Evolutionary conservation across 208 protist species (phyloP).

Genomic region (Trypanosoma conorhini): DNA sequence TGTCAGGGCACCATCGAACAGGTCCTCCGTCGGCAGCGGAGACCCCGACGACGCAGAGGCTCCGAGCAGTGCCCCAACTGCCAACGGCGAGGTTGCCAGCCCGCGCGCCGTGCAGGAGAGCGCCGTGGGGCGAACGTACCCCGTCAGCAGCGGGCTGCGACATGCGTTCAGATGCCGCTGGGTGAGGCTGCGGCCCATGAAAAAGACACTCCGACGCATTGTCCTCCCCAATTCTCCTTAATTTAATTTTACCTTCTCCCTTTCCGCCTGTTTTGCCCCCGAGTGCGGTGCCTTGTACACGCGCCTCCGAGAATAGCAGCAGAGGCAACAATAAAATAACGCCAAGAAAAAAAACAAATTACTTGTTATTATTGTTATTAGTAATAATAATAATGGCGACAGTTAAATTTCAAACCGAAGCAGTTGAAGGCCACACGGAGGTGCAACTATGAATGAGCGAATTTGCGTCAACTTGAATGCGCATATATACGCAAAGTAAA

Average conservation of each 20-base stretch:
- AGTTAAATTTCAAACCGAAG: not conserved
- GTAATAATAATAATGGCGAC: not conserved
- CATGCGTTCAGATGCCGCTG: slow-evolving; percentile 81
- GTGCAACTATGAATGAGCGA: not conserved
- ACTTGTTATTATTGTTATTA: not conserved
- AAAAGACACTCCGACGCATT: slow-evolving; percentile 84
- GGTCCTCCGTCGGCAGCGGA: slow-evolving; percentile 25
- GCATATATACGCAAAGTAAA: not conserved
- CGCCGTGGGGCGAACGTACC: slow-evolving; percentile 71
- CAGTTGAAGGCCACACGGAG: not conserved
- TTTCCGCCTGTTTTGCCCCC: not conserved
- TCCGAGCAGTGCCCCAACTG: slow-evolving; percentile 33
- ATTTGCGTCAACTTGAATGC: not conserved
- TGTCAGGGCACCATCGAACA: slow-evolving; percentile 40
- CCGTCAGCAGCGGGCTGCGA: slow-evolving; percentile 74
- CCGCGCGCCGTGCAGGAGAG: slow-evolving; percentile 44
- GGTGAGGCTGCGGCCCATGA: slow-evolving; percentile 84
- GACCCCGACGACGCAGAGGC: slow-evolving; percentile 22
- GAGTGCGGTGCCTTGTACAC: not conserved
- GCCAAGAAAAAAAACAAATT: slow-evolving; percentile 10
- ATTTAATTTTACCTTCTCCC: not conserved
- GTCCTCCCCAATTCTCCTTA: not conserved
- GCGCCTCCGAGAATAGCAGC: not conserved
- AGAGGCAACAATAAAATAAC: slow-evolving; percentile 8
- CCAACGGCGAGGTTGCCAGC: slow-evolving; percentile 46